These are phyloP conservation scores for Dendrobium nobile DNA, from an alignment of 106 monocot species.

Conservation along the genomic window DNA sequence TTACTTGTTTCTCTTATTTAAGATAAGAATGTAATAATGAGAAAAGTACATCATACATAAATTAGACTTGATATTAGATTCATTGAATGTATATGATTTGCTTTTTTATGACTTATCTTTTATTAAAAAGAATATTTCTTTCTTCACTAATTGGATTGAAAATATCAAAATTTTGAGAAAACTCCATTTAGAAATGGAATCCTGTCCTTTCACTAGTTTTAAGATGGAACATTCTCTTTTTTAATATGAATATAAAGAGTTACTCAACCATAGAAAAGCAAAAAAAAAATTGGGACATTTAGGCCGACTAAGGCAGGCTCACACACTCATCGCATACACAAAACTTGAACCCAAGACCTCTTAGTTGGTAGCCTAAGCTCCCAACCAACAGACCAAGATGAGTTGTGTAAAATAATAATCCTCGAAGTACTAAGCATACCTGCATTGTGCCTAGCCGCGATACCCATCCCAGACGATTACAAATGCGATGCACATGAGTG, in stretches of 20 bases:
- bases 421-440: conserved; percentile 22
- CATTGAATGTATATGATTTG: background rate
- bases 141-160: background rate
- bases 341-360: too few relatives aligned
- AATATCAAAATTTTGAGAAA: background rate
- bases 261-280: too few relatives aligned
- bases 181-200: background rate
- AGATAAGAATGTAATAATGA: too few relatives aligned
- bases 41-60: too few relatives aligned
- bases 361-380: too few relatives aligned
- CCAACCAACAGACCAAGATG: too few relatives aligned
- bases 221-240: background rate
- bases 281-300: too few relatives aligned
- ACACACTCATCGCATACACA: too few relatives aligned
- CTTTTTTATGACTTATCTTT: background rate
- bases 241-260: background rate
- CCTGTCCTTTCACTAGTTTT: background rate
- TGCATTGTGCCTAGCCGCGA: conserved; percentile 50
- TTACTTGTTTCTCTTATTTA: too few relatives aligned
- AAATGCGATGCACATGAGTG: conserved; percentile 97
- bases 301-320: too few relatives aligned
- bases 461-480: conserved; percentile 96
- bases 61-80: background rate
- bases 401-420: background rate
- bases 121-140: background rate